phyloP scores from a whole-genome alignment of 495 filamentous ascomycete species.

The Talaromyces adpressus region DNA sequence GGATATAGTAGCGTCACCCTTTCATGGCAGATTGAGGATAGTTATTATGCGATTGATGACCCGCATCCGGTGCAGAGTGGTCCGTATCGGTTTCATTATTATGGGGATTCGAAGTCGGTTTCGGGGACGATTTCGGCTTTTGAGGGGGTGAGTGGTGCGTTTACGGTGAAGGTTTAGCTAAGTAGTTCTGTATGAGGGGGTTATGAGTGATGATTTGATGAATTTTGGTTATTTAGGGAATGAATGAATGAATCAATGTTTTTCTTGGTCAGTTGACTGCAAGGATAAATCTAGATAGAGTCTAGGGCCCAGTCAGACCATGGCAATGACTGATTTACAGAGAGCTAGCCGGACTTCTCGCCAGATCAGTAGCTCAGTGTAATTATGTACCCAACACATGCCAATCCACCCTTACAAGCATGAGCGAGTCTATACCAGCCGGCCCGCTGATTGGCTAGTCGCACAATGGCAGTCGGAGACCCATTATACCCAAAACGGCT shows the following conservation, averaged over 20 bases:
- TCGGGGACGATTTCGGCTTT: slow-evolving; percentile 64
- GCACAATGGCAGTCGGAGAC: too few species aligned
- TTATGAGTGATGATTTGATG: not conserved
- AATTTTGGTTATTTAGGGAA: not conserved
- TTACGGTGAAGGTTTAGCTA: slow-evolving; percentile 37
- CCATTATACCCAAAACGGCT: too few species aligned
- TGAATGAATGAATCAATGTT: not conserved
- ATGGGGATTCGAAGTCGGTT: slow-evolving; percentile 70
- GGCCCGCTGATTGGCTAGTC: too few species aligned
- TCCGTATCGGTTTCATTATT: slow-evolving; percentile 76
- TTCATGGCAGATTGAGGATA: slow-evolving; percentile 69
- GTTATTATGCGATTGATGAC: slow-evolving; percentile 32
- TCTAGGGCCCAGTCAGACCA: too few species aligned
- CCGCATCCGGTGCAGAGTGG: slow-evolving; percentile 44
- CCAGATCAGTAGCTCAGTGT: too few species aligned
- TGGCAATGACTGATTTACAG: too few species aligned
- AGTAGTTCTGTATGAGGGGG: not conserved
- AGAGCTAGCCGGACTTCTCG: too few species aligned
- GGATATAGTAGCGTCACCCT: slow-evolving; percentile 76
- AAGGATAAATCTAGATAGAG: not conserved
- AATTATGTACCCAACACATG: too few species aligned
- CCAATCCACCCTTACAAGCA: too few species aligned
- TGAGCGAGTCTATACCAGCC: too few species aligned
- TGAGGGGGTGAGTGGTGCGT: slow-evolving; percentile 64
- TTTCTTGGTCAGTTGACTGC: not conserved